These are phyloP conservation scores for Metschnikowia hibisci DNA, from an alignment of 805 yeast genomes.

Conservation along the genomic window DNA sequence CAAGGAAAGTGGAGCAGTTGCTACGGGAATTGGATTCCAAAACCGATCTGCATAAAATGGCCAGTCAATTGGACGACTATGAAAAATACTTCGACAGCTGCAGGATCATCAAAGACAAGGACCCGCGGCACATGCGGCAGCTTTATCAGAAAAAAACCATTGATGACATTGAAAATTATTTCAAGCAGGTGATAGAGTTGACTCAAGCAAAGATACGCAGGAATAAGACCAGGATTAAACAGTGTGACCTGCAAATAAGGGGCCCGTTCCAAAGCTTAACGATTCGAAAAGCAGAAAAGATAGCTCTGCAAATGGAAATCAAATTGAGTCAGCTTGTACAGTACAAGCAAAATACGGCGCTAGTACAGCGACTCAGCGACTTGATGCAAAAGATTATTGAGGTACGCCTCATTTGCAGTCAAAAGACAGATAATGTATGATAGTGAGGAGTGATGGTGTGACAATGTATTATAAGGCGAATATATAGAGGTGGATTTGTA, in stretches of 20 bases:
- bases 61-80: slow-evolving; percentile 5
- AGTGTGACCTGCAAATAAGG: neutral
- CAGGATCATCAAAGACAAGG: neutral
- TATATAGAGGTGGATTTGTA: too few relatives aligned
- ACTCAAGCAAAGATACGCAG: neutral
- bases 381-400: slow-evolving; percentile 1
- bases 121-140: slow-evolving; percentile 2
- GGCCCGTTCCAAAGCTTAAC: neutral
- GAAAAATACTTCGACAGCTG: slow-evolving; percentile 1
- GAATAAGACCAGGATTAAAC: neutral
- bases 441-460: neutral
- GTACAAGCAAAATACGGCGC: neutral
- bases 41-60: neutral
- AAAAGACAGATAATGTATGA: neutral
- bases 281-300: neutral
- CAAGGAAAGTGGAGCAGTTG: slow-evolving; percentile 1
- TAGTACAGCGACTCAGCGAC: neutral
- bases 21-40: slow-evolving; percentile 2
- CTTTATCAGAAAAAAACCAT: slow-evolving; percentile 2
- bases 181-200: neutral
- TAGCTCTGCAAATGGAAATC: neutral
- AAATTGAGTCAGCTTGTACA: neutral
- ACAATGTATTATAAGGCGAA: neutral
- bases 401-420: neutral
- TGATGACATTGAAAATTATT: neutral